phyloP scores from a whole-genome alignment of 306 rosid genomes.

The Chamaecrista fasciculata region DNA sequence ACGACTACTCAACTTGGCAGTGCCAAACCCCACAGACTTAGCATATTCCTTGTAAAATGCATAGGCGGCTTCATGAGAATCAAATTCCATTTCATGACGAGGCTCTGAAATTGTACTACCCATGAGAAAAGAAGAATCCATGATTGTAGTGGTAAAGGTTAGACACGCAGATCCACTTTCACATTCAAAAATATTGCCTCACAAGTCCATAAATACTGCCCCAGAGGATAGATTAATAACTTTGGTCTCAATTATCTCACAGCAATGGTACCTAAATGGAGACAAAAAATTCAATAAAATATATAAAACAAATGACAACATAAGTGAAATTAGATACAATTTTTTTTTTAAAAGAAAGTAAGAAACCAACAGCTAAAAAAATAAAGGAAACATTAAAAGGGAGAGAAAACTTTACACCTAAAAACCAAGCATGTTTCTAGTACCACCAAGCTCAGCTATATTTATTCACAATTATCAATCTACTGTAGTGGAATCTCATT shows the following conservation, averaged over 20 bases:
- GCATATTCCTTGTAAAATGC: constrained; percentile 57
- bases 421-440: neutral
- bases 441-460: neutral
- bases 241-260: constrained; percentile 20
- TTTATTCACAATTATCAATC: neutral
- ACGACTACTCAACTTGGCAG: constrained; percentile 66
- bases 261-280: constrained; percentile 14
- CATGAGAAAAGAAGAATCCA: constrained; percentile 44
- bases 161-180: constrained; percentile 34
- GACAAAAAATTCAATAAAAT: constrained; percentile 11
- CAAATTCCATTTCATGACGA: constrained; percentile 49
- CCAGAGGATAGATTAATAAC: neutral
- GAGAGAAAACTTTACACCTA: neutral
- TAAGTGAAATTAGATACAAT: neutral
- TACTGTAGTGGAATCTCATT: neutral
- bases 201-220: neutral
- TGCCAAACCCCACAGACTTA: constrained; percentile 56
- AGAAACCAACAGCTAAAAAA: neutral
- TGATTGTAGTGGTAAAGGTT: constrained; percentile 26
- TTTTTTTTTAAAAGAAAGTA: neutral
- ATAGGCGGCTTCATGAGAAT: constrained; percentile 63
- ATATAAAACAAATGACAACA: neutral
- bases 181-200: constrained; percentile 22
- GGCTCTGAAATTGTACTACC: constrained; percentile 43
- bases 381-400: constrained; percentile 7